Conservation (phyloP, 83 land plant species). For the Picea mariana region DNA sequence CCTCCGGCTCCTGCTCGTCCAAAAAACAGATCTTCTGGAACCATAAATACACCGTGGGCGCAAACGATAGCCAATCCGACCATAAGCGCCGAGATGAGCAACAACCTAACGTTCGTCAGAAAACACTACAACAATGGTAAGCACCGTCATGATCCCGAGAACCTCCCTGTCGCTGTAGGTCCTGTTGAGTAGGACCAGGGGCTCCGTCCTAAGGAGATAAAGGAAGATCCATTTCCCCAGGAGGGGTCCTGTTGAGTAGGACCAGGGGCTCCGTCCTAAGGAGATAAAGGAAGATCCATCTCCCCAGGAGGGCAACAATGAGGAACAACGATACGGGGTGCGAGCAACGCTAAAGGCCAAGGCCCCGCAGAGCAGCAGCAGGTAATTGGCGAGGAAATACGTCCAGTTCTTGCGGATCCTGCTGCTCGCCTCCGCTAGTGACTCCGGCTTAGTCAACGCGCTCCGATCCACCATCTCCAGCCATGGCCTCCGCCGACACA, state of each 20-base stretch:
- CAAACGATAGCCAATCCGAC: conserved; percentile 48
- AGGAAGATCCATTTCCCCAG: conserved; percentile 73
- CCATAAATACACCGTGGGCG: conserved; percentile 73
- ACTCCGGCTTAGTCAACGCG: conserved; percentile 75
- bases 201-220: conserved; percentile 69
- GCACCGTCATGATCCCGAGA: conserved; percentile 35
- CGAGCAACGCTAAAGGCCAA: conserved; percentile 61
- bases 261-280: conserved; percentile 72
- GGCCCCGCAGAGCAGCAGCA: conserved; percentile 34
- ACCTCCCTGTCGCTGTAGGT: conserved; percentile 71
- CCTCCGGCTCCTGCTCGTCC: conserved; percentile 45
- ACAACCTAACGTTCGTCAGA: conserved; percentile 77
- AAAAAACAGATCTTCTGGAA: conserved; percentile 82
- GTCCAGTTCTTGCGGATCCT: conserved; percentile 41
- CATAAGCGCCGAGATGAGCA: conserved; percentile 67
- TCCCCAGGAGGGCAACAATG: conserved; percentile 51
- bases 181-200: conserved; percentile 65
- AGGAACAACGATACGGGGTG: conserved; percentile 70
- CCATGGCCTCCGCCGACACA: conserved; percentile 82
- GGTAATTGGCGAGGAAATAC: conserved; percentile 69
- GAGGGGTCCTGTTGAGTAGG: conserved; percentile 54
- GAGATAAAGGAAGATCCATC: conserved; percentile 77
- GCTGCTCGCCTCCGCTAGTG: conserved; percentile 68
- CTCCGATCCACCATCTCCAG: not conserved
- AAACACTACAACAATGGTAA: conserved; percentile 61